A percentile compares a stretch with the other conserved stretches of the same genome.
Evolutionary conservation across 2,329 filamentous ascomycete genomes (phyloP).

Genomic region (Byssochlamys sp.): DNA sequence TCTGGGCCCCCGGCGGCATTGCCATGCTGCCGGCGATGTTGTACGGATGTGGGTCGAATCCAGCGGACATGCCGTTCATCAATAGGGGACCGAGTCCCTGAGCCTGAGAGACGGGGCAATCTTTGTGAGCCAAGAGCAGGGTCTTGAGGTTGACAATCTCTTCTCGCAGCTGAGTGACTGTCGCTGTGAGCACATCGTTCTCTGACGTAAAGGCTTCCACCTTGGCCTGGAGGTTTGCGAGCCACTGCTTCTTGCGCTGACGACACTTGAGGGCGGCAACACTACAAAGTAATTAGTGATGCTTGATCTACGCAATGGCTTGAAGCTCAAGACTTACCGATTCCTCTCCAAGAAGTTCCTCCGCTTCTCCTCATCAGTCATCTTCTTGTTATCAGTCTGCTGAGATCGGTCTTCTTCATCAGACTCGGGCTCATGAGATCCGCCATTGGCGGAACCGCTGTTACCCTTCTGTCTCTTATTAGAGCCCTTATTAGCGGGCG

Average conservation of each 20-base stretch:
- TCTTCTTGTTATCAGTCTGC: constrained; percentile 58
- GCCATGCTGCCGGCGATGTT: constrained; percentile 33
- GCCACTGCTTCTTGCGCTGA: constrained; percentile 97
- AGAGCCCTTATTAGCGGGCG: constrained; percentile 58
- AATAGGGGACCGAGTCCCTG: constrained; percentile 54
- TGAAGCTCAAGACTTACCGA: constrained; percentile 51
- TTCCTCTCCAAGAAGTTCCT: constrained; percentile 97
- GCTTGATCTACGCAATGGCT: background rate
- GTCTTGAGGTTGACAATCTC: constrained; percentile 95
- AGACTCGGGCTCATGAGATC: constrained; percentile 38
- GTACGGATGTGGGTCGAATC: constrained; percentile 34
- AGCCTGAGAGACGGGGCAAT: constrained; percentile 83
- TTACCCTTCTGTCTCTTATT: constrained; percentile 65
- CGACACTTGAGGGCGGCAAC: constrained; percentile 94
- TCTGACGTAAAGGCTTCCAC: constrained; percentile 87
- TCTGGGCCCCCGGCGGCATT: constrained; percentile 29
- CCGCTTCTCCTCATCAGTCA: constrained; percentile 97
- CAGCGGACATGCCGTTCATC: constrained; percentile 32
- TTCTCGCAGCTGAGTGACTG: constrained; percentile 75
- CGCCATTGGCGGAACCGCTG: constrained; percentile 32
- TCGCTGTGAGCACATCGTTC: constrained; percentile 75
- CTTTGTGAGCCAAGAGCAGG: constrained; percentile 83
- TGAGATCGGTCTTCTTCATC: constrained; percentile 51
- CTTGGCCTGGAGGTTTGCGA: constrained; percentile 85
- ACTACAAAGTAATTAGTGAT: constrained; percentile 41